Evolutionary conservation across 371 early-diverging fungal species (phyloP).

Genomic region (Coemansia sp.): DNA sequence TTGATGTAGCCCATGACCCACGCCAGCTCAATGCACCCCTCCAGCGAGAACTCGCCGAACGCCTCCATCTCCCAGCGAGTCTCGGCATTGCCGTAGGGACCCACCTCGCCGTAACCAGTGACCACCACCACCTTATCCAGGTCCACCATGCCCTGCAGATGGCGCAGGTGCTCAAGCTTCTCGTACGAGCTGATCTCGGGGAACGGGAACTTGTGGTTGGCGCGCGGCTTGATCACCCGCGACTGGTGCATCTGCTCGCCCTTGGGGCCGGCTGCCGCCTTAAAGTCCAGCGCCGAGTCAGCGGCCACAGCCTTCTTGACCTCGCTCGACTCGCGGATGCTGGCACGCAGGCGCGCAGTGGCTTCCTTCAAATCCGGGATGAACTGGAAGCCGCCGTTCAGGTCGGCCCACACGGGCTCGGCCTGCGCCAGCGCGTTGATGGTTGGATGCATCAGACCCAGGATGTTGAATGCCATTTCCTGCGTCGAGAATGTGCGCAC

Average conservation of each 20-base stretch:
- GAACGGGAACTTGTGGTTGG: conserved; percentile 87
- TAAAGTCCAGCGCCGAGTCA: conserved; percentile 79
- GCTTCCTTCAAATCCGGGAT: conserved; percentile 56
- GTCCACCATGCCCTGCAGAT: conserved; percentile 87
- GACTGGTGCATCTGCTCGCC: conserved; percentile 77
- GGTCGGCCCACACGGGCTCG: conserved; percentile 11
- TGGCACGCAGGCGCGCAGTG: conserved; percentile 67
- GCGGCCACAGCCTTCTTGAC: conserved; percentile 81
- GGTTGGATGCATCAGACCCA: conserved; percentile 85
- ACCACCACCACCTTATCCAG: conserved; percentile 91
- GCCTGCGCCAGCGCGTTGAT: background rate
- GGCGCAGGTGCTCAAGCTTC: conserved; percentile 59
- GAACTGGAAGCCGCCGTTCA: conserved; percentile 1
- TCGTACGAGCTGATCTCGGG: conserved; percentile 67
- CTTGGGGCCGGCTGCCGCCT: conserved; percentile 68
- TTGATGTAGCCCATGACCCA: conserved; percentile 97
- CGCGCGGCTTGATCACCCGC: conserved; percentile 56
- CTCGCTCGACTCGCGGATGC: conserved; percentile 60
- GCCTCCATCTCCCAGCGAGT: conserved; percentile 98
- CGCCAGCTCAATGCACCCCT: conserved; percentile 96
- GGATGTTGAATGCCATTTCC: conserved; percentile 96
- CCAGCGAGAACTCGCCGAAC: conserved; percentile 87
- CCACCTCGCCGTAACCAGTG: conserved; percentile 93
- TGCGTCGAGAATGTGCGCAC: conserved; percentile 85
- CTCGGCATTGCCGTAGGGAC: conserved; percentile 90